Percentiles rank a stretch among this genome's conserved stretches.
Evolutionary conservation across 768 basidiomycete species (phyloP).

Genomic region (Tephrocybe sp.): DNA sequence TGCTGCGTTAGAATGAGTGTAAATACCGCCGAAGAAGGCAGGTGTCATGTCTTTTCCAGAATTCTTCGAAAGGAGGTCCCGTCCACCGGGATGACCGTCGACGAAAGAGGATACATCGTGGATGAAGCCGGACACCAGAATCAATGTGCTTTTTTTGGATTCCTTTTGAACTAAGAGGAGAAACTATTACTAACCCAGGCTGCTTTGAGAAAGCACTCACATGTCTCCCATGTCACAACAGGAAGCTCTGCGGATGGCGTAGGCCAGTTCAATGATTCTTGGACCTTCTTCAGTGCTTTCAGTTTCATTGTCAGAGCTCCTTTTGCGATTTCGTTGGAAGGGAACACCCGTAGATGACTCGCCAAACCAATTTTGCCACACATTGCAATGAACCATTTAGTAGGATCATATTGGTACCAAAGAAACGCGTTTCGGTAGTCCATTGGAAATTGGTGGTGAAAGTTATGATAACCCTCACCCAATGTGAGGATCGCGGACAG

Average conservation of each 20-base stretch:
- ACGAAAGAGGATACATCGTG: conserved; percentile 78
- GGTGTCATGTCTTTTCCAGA: conserved; percentile 84
- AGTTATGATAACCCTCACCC: conserved; percentile 90
- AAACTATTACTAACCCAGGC: neutral
- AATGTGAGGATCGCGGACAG: conserved; percentile 82
- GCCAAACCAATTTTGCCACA: conserved; percentile 69
- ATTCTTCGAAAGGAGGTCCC: conserved; percentile 50
- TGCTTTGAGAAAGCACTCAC: conserved; percentile 39
- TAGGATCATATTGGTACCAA: conserved; percentile 91
- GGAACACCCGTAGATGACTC: conserved; percentile 80
- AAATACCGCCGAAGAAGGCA: conserved; percentile 83
- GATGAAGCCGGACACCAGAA: conserved; percentile 84
- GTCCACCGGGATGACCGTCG: conserved; percentile 81
- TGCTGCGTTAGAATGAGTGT: conserved; percentile 82
- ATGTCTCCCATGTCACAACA: conserved; percentile 79
- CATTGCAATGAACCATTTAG: conserved; percentile 90
- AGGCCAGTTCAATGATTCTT: conserved; percentile 69
- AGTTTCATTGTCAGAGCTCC: conserved; percentile 82
- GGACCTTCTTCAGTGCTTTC: conserved; percentile 64
- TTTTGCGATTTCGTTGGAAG: conserved; percentile 85
- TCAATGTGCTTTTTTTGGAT: conserved; percentile 59
- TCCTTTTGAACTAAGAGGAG: conserved; percentile 58
- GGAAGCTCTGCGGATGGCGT: conserved; percentile 58
- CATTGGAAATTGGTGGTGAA: conserved; percentile 90
- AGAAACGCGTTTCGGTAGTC: conserved; percentile 77